These are phyloP conservation scores for Populus hybrid DNA, from an alignment of 441 rosid species.

Conservation along the genomic window DNA sequence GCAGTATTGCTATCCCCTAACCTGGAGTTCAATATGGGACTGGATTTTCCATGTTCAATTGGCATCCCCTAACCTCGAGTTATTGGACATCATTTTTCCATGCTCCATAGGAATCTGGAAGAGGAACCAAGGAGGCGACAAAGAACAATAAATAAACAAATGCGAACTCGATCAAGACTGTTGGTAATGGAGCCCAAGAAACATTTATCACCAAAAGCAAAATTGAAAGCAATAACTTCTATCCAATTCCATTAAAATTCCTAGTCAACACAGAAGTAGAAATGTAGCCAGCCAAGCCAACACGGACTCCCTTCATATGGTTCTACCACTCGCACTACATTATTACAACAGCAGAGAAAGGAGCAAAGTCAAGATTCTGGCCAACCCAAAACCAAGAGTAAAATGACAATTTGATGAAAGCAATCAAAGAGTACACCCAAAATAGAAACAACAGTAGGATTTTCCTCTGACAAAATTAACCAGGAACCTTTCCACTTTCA, in stretches of 20 bases:
- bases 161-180: not conserved
- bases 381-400: no score
- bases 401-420: not conserved
- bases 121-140: no score
- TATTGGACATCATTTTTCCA: no score
- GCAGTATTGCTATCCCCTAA: no score
- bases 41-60: no score
- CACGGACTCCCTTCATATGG: not conserved
- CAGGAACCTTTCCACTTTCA: not conserved
- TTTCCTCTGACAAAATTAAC: not conserved
- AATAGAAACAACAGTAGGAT: not conserved
- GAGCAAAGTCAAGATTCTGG: not conserved
- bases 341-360: not conserved
- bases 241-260: not conserved
- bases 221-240: not conserved
- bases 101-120: no score
- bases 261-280: not conserved
- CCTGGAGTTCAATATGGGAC: no score
- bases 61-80: no score
- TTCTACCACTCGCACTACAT: not conserved
- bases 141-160: no score
- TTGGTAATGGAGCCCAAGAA: not conserved
- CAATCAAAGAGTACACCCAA: not conserved
- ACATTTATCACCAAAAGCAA: not conserved
- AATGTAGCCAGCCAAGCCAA: not conserved